Percentiles rank a stretch among this genome's conserved stretches.
Conservation (phyloP, 148 eudicot species). For the Rheum nobile region DNA sequence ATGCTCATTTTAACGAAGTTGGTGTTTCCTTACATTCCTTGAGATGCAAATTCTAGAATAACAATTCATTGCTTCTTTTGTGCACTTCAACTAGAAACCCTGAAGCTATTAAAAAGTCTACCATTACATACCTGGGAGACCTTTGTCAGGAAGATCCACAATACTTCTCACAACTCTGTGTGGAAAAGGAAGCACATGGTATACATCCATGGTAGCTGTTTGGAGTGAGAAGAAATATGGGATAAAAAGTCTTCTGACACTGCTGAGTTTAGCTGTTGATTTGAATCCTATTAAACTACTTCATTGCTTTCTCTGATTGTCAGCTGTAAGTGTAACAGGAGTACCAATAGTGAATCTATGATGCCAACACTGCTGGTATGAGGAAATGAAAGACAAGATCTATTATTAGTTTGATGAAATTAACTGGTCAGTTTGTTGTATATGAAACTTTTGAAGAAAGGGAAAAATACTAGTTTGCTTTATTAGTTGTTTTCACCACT, state of each 20-base stretch:
- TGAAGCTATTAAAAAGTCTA: neutral
- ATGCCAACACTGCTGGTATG: too few relatives aligned
- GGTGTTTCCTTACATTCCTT: neutral
- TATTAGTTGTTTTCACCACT: too few relatives aligned
- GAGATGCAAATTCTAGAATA: neutral
- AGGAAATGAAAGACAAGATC: neutral
- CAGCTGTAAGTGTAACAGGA: too few relatives aligned
- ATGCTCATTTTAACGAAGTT: neutral
- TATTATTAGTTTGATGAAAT: slow-evolving; percentile 2
- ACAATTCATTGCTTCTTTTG: neutral
- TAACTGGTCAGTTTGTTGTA: neutral
- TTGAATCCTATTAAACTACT: too few relatives aligned
- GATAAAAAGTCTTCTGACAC: neutral
- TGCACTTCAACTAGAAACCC: neutral
- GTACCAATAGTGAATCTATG: too few relatives aligned
- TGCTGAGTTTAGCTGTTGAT: neutral
- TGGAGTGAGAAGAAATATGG: neutral
- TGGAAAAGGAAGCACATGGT: neutral
- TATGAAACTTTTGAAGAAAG: neutral
- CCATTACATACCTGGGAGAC: too few relatives aligned
- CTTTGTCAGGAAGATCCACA: neutral
- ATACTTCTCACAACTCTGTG: neutral
- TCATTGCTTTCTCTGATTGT: too few relatives aligned
- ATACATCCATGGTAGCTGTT: neutral
- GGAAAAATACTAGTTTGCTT: too few relatives aligned